Evolutionary conservation across 2,329 filamentous ascomycete genomes (phyloP).

Genomic region (Stenocarpella maydis): DNA sequence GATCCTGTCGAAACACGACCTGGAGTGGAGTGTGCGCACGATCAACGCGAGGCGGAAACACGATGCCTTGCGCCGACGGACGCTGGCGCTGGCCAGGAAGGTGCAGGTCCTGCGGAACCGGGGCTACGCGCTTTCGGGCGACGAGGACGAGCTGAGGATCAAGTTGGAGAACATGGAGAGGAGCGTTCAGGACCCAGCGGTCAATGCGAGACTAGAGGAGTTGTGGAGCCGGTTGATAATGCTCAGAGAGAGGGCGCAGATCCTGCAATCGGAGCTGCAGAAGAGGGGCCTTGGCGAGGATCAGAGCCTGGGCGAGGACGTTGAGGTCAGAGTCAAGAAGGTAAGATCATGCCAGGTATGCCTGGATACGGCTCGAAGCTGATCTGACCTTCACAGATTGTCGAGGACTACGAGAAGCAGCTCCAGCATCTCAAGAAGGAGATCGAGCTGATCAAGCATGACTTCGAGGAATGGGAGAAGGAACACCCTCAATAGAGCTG

Average conservation of each 20-base stretch:
- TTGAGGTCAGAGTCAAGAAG: constrained; percentile 77
- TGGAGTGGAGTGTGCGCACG: constrained; percentile 77
- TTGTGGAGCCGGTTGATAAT: constrained; percentile 84
- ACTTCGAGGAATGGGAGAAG: constrained; percentile 64
- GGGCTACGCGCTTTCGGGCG: constrained; percentile 80
- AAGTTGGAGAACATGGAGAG: constrained; percentile 75
- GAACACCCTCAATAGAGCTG: constrained; percentile 45
- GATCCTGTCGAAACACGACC: constrained; percentile 79
- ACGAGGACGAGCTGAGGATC: constrained; percentile 80
- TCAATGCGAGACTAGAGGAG: constrained; percentile 81
- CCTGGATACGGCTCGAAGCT: constrained; percentile 22
- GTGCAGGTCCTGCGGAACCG: constrained; percentile 83
- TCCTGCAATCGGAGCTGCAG: constrained; percentile 77
- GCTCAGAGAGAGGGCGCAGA: constrained; percentile 75
- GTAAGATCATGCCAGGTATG: constrained; percentile 51
- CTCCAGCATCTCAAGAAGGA: constrained; percentile 79
- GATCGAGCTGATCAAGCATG: constrained; percentile 67
- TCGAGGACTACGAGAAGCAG: constrained; percentile 85
- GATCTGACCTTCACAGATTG: constrained; percentile 60
- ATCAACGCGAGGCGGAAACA: constrained; percentile 78
- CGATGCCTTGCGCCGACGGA: constrained; percentile 75
- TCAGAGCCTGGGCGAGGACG: constrained; percentile 72
- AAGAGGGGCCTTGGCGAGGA: constrained; percentile 66
- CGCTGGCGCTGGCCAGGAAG: constrained; percentile 77
- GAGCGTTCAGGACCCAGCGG: constrained; percentile 75